Conservation (phyloP, 2,329 filamentous ascomycete species). For the Venturia nashicola region DNA sequence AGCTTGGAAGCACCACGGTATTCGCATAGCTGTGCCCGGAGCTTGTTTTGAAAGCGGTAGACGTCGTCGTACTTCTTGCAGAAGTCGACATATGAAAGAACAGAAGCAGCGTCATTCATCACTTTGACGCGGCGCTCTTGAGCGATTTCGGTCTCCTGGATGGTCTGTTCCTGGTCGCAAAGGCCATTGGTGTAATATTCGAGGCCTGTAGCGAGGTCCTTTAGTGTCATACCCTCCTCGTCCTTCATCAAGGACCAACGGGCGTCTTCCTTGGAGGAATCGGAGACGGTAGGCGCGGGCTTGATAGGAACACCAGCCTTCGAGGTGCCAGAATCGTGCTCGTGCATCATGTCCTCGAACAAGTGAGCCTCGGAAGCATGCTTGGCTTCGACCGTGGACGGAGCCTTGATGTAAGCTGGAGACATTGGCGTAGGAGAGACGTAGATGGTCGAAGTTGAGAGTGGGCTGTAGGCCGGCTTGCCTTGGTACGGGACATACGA, state of each 20-base stretch:
- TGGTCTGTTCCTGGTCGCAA: neutral
- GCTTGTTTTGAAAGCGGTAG: neutral
- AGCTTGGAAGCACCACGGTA: neutral
- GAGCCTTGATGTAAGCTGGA: neutral
- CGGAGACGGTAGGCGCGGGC: neutral
- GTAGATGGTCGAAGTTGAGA: neutral
- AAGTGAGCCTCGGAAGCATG: neutral
- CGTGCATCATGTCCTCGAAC: neutral
- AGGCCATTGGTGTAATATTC: neutral
- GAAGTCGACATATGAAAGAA: neutral
- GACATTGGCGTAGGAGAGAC: neutral
- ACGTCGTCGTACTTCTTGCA: neutral
- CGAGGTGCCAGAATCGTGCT: neutral
- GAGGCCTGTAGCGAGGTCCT: neutral
- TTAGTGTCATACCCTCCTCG: neutral
- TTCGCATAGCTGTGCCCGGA: neutral
- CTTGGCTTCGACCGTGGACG: neutral
- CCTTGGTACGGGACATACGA: neutral
- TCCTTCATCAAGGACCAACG: neutral
- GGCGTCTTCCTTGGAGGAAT: neutral
- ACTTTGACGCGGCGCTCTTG: neutral
- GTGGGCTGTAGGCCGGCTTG: neutral
- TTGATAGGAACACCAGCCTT: neutral
- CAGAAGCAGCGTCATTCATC: neutral
- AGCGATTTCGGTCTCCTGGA: neutral